These are phyloP conservation scores for Paraphysoderma sedebokerense DNA, from an alignment of 371 early-diverging fungal genomes.

Conservation along the genomic window DNA sequence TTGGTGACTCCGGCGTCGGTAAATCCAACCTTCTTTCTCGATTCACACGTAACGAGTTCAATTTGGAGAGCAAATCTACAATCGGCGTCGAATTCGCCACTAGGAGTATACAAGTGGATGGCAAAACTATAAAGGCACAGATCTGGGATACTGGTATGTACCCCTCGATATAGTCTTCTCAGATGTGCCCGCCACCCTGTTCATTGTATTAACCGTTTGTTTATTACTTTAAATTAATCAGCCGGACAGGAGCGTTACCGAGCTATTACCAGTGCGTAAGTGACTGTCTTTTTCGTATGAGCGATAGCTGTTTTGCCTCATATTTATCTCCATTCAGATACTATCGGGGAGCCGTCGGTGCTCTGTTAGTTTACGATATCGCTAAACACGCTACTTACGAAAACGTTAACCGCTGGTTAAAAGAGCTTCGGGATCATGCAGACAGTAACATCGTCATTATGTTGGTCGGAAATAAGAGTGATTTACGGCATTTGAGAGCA, in stretches of 20 bases:
- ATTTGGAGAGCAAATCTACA: constrained; percentile 94
- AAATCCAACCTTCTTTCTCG: constrained; percentile 97
- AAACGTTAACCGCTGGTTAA: constrained; percentile 93
- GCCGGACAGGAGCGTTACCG: constrained; percentile 86
- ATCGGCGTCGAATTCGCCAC: constrained; percentile 99
- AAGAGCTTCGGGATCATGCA: constrained; percentile 95
- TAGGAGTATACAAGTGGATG: constrained; percentile 87
- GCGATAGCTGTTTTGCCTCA: too few species aligned
- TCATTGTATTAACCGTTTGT: too few species aligned
- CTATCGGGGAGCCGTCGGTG: constrained; percentile 99
- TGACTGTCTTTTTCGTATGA: too few species aligned
- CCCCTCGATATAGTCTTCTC: too few species aligned
- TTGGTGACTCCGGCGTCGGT: constrained; percentile 99
- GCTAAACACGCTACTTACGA: constrained; percentile 90
- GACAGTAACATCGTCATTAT: constrained; percentile 95
- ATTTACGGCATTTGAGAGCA: constrained; percentile 87
- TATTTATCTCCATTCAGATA: too few species aligned
- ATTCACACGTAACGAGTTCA: constrained; percentile 96
- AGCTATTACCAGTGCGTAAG: too few species aligned
- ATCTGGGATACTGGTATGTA: constrained; percentile 99
- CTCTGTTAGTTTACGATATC: constrained; percentile 97
- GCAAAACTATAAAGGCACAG: constrained; percentile 97
- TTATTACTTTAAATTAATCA: constrained; percentile 1
- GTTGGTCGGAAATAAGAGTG: constrained; percentile 99
- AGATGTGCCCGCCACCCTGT: too few species aligned